Conservation (phyloP, 2,329 filamentous ascomycete genomes). For the Fusarium annulatum region DNA sequence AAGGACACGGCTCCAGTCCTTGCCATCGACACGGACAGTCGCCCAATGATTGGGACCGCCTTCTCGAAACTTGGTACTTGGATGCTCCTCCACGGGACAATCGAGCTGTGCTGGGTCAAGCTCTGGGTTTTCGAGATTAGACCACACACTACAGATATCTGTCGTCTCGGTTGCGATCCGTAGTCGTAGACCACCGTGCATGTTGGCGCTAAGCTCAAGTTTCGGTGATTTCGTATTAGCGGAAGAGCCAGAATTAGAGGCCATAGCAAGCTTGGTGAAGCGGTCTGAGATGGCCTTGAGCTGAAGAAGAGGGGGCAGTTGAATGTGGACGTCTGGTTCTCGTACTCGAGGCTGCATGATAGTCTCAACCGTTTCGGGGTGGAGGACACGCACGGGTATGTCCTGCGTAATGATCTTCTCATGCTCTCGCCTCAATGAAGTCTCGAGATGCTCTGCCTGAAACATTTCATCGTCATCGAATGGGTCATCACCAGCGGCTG, state of each 20-base stretch:
- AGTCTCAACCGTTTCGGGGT: conserved; percentile 85
- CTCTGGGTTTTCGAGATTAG: conserved; percentile 85
- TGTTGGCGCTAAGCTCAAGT: conserved; percentile 90
- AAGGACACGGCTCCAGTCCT: conserved; percentile 94
- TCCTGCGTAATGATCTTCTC: conserved; percentile 96
- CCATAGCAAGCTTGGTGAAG: conserved; percentile 85
- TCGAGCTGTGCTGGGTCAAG: conserved; percentile 82
- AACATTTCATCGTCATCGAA: conserved; percentile 60
- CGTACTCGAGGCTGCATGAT: conserved; percentile 91
- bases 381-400: conserved; percentile 91
- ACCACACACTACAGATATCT: conserved; percentile 88
- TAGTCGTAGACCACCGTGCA: conserved; percentile 87
- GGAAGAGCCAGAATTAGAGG: conserved; percentile 53
- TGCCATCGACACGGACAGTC: conserved; percentile 89
- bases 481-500: conserved; percentile 48
- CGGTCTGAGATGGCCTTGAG: conserved; percentile 95
- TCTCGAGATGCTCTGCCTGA: conserved; percentile 64
- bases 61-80: conserved; percentile 81
- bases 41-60: conserved; percentile 87
- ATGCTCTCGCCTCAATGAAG: conserved; percentile 73
- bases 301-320: conserved; percentile 86
- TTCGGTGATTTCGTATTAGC: conserved; percentile 67
- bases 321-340: conserved; percentile 94
- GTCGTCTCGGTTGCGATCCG: conserved; percentile 85
- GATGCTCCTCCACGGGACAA: conserved; percentile 80